These are phyloP conservation scores for Yamadazyma ubonensis DNA, from an alignment of 805 yeast genomes.

Conservation along the genomic window DNA sequence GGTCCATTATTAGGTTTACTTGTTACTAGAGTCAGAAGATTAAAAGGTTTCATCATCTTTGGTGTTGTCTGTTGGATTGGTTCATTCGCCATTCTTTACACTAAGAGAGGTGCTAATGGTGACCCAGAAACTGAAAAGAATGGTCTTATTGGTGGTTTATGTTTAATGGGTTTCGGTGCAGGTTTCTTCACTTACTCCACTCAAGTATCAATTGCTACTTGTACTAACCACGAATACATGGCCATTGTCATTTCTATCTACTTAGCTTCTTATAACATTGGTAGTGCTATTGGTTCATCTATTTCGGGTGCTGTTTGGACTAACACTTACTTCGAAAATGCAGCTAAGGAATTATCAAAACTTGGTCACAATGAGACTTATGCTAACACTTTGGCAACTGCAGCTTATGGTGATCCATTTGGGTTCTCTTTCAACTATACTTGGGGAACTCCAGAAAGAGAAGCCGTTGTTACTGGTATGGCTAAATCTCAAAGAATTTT, in stretches of 20 bases:
- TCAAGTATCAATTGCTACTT: conserved; percentile 59
- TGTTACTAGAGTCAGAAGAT: conserved; percentile 47
- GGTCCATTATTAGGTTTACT: conserved; percentile 60
- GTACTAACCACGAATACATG: conserved; percentile 61
- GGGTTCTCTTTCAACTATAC: conserved; percentile 45
- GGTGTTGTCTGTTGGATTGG: conserved; percentile 60
- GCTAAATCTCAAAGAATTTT: conserved; percentile 58
- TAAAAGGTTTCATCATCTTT: conserved; percentile 58
- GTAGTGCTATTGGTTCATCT: conserved; percentile 61
- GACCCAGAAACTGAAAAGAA: conserved; percentile 20
- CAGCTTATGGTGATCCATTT: conserved; percentile 46
- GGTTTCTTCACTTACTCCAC: conserved; percentile 68
- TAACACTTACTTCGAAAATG: conserved; percentile 48
- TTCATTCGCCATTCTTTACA: conserved; percentile 58
- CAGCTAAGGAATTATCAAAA: conserved; percentile 29
- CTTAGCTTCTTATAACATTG: conserved; percentile 58
- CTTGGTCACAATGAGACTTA: too few relatives aligned
- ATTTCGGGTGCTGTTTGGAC: conserved; percentile 76
- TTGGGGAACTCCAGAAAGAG: conserved; percentile 66
- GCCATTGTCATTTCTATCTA: conserved; percentile 59
- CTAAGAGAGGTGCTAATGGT: conserved; percentile 51
- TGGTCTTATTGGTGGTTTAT: conserved; percentile 65
- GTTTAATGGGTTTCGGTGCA: conserved; percentile 70
- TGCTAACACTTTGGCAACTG: conserved; percentile 27
- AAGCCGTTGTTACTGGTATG: conserved; percentile 56